Percentiles rank a stretch among this genome's conserved stretches.
phyloP scores from a whole-genome alignment of 1,139 yeast genomes.

The Magnusiomyces paraingens region DNA sequence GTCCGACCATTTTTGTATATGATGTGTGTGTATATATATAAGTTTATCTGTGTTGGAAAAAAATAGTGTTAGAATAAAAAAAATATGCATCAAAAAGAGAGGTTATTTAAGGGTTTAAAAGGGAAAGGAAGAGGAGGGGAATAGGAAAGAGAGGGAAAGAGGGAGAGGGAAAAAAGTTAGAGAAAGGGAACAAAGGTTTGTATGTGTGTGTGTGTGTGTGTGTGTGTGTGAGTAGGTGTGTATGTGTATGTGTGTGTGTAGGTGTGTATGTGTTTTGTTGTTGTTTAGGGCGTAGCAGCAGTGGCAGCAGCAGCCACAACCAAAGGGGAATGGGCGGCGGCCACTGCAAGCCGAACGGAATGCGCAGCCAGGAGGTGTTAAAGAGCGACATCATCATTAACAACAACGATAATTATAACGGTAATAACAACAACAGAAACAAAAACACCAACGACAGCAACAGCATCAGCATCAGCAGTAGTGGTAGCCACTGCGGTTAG shows the following conservation, averaged over 20 bases:
- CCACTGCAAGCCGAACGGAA: no score
- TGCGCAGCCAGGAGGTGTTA: no score
- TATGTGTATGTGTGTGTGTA: neutral
- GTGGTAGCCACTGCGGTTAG: no score
- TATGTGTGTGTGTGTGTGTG: neutral
- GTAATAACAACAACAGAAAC: no score
- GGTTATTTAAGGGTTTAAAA: neutral
- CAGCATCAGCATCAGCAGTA: no score
- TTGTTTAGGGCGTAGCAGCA: no score
- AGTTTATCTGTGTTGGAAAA: neutral
- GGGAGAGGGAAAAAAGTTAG: neutral
- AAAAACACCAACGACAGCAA: no score
- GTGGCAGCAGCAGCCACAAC: no score
- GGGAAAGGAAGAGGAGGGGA: neutral
- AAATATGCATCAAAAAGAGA: neutral
- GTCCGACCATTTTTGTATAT: constrained; percentile 28
- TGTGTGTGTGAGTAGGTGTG: neutral
- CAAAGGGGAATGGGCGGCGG: no score
- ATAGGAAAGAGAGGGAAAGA: neutral
- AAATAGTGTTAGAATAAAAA: neutral
- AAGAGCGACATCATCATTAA: no score
- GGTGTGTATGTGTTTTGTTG: no score
- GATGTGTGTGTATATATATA: constrained; percentile 9
- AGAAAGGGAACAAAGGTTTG: constrained; percentile 1
- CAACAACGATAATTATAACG: no score